These are phyloP conservation scores for Dactylonectria estremocensis DNA, from an alignment of 2,329 filamentous ascomycete genomes.

Conservation along the genomic window DNA sequence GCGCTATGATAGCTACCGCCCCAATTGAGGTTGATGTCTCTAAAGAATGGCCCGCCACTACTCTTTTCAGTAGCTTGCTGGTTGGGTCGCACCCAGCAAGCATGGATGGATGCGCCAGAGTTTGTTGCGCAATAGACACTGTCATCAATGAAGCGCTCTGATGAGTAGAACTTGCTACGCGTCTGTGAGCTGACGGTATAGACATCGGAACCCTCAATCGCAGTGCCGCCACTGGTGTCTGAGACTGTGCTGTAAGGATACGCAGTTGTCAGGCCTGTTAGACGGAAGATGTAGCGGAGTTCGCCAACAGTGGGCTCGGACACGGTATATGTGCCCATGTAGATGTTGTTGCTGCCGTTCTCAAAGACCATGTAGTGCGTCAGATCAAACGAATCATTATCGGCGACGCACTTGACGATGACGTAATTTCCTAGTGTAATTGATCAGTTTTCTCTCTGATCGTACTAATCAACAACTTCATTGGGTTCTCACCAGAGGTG, in stretches of 20 bases:
- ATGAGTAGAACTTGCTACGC: slow-evolving; percentile 22
- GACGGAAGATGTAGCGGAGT: slow-evolving; percentile 21
- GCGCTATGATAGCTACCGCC: slow-evolving; percentile 14
- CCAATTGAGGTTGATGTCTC: slow-evolving; percentile 17
- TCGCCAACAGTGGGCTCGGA: slow-evolving; percentile 17
- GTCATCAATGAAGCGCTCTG: slow-evolving; percentile 17
- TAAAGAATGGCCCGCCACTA: slow-evolving; percentile 17
- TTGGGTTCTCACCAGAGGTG: background rate
- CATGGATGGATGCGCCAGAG: slow-evolving; percentile 12
- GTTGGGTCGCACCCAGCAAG: slow-evolving; percentile 19
- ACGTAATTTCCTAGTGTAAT: slow-evolving; percentile 3
- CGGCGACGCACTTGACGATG: slow-evolving; percentile 16
- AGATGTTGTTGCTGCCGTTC: slow-evolving; percentile 14
- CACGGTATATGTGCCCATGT: slow-evolving; percentile 18
- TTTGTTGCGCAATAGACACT: slow-evolving; percentile 15
- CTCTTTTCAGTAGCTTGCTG: slow-evolving; percentile 14
- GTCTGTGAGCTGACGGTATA: slow-evolving; percentile 16
- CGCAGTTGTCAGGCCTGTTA: slow-evolving; percentile 3
- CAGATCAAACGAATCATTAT: slow-evolving; percentile 10
- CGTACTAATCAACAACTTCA: background rate
- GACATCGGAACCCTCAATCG: slow-evolving; percentile 16
- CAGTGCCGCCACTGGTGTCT: slow-evolving; percentile 18
- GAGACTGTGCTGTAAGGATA: slow-evolving; percentile 17
- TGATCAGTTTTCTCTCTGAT: background rate
- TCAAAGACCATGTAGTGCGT: slow-evolving; percentile 23